Evolutionary conservation across 768 basidiomycete species (phyloP), one percentile per base, ranked within the genome.

Genomic region (Suillus subalutaceus): DNA sequence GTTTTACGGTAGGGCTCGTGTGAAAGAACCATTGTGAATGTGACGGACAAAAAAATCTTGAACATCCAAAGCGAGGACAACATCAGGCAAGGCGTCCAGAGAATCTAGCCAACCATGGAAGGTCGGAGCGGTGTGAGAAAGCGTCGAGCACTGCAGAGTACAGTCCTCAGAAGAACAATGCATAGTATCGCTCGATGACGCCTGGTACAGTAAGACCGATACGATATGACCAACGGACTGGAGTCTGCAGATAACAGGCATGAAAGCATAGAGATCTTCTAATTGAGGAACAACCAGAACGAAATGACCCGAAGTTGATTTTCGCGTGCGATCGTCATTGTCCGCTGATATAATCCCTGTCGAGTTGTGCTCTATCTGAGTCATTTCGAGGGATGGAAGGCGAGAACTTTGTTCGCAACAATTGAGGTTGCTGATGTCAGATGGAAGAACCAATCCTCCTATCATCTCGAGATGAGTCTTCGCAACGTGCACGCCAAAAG

Each of bases 171-270:
- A 62, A 65, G 61, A 57, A 67, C 53, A 69, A 30, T 37, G 69
- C 15, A 65, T 63, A 44, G 12, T 41, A 55, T 26, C 32, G 23
- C 44, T 65, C 58, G 20, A 30, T 6, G 13, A 65, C 63, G 23
- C 6, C 56, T 71, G 71, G 57, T 80, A 79, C 9, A 84, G 69
- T 58, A 79, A 72, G 16, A 76, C 69, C 6, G 72, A 62, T 13
- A 81, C 41, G 7, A 68, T 70, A 63, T 80, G 74, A 7, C 77
- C 80, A 20, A 70, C 66, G 8, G 66, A 64, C 53, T 68, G 68
- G 10, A 85, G 73, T 57, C 68, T 74, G 72, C 84, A 85, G 0
- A 76, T 59, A 8, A 81, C 72, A 12, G 78, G 72, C 4, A 75
- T 68, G 30, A 84, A 71, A 20, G 68, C 48, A 4, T 26, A 65